A percentile compares a stretch with the other conserved stretches of the same genome.
These are phyloP conservation scores for Yarrowia porcina DNA, from an alignment of 805 yeast species.

Conservation along the genomic window DNA sequence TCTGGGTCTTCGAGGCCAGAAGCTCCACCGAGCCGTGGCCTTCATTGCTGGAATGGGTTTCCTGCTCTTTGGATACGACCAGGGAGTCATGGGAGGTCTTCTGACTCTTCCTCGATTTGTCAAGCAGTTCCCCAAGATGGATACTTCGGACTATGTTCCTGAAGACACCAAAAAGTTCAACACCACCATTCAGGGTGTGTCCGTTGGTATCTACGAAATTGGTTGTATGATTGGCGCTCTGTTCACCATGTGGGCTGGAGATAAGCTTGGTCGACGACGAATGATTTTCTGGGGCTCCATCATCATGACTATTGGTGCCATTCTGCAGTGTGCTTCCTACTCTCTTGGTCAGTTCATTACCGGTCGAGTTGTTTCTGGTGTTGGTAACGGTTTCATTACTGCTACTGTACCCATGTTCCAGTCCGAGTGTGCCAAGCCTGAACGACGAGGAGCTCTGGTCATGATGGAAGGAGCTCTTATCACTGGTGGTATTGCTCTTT, in stretches of 20 bases:
- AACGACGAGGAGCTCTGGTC: slow-evolving; percentile 64
- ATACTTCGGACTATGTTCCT: slow-evolving; percentile 8
- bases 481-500: slow-evolving; percentile 70
- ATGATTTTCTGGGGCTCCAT: slow-evolving; percentile 49
- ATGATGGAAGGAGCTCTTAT: slow-evolving; percentile 69
- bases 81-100: slow-evolving; percentile 78
- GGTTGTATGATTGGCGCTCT: slow-evolving; percentile 52
- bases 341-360: slow-evolving; percentile 35
- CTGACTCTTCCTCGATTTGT: slow-evolving; percentile 49
- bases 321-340: slow-evolving; percentile 43
- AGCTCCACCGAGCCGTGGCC: slow-evolving; percentile 30
- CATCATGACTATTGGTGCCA: slow-evolving; percentile 50
- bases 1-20: slow-evolving; percentile 29
- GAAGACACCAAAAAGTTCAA: slow-evolving; percentile 11
- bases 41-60: slow-evolving; percentile 32
- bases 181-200: slow-evolving; percentile 31
- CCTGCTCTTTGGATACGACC: slow-evolving; percentile 63
- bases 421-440: slow-evolving; percentile 67
- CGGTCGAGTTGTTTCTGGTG: slow-evolving; percentile 68
- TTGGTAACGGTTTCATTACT: slow-evolving; percentile 74
- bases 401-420: slow-evolving; percentile 84
- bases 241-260: slow-evolving; percentile 49
- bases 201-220: slow-evolving; percentile 41
- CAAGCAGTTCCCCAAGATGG: slow-evolving; percentile 30
- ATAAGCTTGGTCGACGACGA: slow-evolving; percentile 47